These are phyloP conservation scores for Arctium lappa DNA, from an alignment of 129 eudicot genomes.

Conservation along the genomic window DNA sequence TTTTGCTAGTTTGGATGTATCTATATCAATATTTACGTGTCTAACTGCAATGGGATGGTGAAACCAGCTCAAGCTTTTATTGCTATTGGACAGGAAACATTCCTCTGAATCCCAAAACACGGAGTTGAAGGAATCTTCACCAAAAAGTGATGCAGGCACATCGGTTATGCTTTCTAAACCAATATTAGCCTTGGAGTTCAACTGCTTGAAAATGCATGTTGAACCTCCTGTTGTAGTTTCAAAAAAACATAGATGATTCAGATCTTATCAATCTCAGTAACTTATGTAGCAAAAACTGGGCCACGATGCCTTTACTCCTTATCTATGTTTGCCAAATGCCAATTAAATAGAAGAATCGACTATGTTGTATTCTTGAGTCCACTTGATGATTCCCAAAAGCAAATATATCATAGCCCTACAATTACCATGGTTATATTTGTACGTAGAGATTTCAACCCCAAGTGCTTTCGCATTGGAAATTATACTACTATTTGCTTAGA, in stretches of 20 bases:
- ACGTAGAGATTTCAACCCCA: neutral
- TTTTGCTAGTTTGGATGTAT: neutral
- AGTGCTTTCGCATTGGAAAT: neutral
- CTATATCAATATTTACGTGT: neutral
- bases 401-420: neutral
- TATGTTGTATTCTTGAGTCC: neutral
- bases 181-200: slow-evolving; percentile 74
- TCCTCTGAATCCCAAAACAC: slow-evolving; percentile 11
- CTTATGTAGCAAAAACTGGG: too few relatives aligned
- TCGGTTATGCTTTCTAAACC: slow-evolving; percentile 81
- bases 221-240: slow-evolving; percentile 61
- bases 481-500: neutral
- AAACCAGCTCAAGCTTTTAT: slow-evolving; percentile 51
- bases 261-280: neutral
- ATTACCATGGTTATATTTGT: neutral
- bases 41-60: slow-evolving; percentile 42
- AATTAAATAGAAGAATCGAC: neutral
- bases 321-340: neutral
- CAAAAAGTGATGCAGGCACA: slow-evolving; percentile 50
- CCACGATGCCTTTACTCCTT: neutral
- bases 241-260: slow-evolving; percentile 4
- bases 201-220: slow-evolving; percentile 65
- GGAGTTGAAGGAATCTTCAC: slow-evolving; percentile 16
- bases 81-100: slow-evolving; percentile 24
- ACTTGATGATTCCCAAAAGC: neutral